These are phyloP conservation scores for Rosa persica DNA, from an alignment of 306 rosid genomes.

Conservation along the genomic window DNA sequence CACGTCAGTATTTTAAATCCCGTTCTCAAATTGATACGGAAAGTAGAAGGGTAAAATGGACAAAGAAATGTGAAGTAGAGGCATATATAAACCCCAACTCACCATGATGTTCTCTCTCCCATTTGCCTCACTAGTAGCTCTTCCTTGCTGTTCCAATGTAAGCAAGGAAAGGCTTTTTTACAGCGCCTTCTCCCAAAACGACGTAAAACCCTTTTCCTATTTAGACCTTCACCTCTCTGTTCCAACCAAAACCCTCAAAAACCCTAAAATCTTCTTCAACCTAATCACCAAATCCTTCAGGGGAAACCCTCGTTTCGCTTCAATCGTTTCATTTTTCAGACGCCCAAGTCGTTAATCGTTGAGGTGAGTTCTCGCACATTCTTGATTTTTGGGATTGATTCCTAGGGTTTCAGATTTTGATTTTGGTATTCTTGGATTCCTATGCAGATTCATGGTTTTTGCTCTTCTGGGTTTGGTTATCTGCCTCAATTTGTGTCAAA, in stretches of 20 bases:
- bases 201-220: background rate
- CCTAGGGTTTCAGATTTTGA: constrained; percentile 19
- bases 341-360: background rate
- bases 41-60: background rate
- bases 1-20: no score
- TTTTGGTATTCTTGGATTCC: background rate
- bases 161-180: constrained; percentile 12
- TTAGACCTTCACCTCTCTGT: background rate
- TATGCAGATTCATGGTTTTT: constrained; percentile 33
- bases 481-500: background rate
- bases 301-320: constrained; percentile 11
- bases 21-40: no score
- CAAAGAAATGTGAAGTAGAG: background rate
- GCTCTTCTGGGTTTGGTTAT: constrained; percentile 17
- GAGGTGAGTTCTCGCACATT: constrained; percentile 16
- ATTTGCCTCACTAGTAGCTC: background rate
- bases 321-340: constrained; percentile 1
- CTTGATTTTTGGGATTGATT: constrained; percentile 5
- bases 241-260: background rate
- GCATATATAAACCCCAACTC: background rate
- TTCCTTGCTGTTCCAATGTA: constrained; percentile 15
- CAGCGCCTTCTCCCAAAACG: background rate
- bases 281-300: background rate
- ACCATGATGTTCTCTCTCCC: background rate
- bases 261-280: constrained; percentile 7